phyloP scores from a whole-genome alignment of 805 yeast species.

The Candida coleopterorum region DNA sequence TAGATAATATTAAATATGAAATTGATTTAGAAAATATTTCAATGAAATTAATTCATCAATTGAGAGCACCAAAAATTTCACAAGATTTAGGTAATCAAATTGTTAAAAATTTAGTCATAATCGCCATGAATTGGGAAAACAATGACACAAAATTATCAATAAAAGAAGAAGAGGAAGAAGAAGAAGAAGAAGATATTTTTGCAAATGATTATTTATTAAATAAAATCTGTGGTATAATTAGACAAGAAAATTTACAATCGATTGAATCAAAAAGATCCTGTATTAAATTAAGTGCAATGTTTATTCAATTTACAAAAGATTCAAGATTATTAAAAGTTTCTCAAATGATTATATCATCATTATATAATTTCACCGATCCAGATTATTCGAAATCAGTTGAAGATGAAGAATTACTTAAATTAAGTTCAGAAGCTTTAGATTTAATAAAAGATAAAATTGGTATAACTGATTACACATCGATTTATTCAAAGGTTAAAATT shows the following conservation, averaged over 20 bases:
- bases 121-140: slow-evolving; percentile 59
- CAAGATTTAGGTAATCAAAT: slow-evolving; percentile 59
- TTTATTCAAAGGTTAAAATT: slow-evolving; percentile 62
- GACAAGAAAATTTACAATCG: slow-evolving; percentile 56
- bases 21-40: slow-evolving; percentile 64
- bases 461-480: slow-evolving; percentile 57
- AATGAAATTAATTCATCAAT: slow-evolving; percentile 65
- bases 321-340: slow-evolving; percentile 40
- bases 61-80: slow-evolving; percentile 72
- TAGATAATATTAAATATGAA: slow-evolving; percentile 32
- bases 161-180: slow-evolving; percentile 12
- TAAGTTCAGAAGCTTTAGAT: slow-evolving; percentile 63
- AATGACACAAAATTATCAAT: slow-evolving; percentile 32
- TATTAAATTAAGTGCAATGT: slow-evolving; percentile 66
- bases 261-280: slow-evolving; percentile 60
- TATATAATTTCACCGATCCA: slow-evolving; percentile 45
- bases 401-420: slow-evolving; percentile 46
- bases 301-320: slow-evolving; percentile 44
- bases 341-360: slow-evolving; percentile 49
- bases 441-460: slow-evolving; percentile 68
- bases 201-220: slow-evolving; percentile 59
- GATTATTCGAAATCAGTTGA: slow-evolving; percentile 39
- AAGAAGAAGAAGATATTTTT: slow-evolving; percentile 13
- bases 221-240: slow-evolving; percentile 58
- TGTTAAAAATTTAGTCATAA: slow-evolving; percentile 59